These are phyloP conservation scores for Vishniacozyma victoriae DNA, from an alignment of 768 basidiomycete species.

Conservation along the genomic window DNA sequence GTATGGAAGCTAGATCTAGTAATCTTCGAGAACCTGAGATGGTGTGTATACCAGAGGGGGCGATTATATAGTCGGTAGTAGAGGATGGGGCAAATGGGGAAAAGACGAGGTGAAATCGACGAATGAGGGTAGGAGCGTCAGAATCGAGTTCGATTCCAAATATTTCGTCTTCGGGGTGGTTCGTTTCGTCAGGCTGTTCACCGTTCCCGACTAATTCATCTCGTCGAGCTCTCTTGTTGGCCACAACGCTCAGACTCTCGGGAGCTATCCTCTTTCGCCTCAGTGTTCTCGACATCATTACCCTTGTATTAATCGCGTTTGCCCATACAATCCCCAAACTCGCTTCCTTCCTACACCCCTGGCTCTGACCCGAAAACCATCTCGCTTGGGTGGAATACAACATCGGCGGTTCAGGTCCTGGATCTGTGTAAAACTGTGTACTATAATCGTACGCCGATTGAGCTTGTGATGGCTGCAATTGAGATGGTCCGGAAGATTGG, in stretches of 20 bases:
- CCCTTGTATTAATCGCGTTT: conserved; percentile 77
- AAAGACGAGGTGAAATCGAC: conserved; percentile 72
- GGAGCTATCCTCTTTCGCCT: conserved; percentile 57
- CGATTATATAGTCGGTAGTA: conserved; percentile 71
- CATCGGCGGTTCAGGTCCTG: conserved; percentile 43
- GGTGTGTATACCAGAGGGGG: conserved; percentile 55
- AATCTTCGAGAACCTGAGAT: conserved; percentile 14
- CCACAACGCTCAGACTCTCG: conserved; percentile 7
- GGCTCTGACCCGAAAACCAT: conserved; percentile 66
- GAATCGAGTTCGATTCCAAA: conserved; percentile 6
- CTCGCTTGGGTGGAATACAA: conserved; percentile 67
- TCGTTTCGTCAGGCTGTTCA: background rate
- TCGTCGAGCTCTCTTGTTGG: background rate
- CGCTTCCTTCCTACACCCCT: conserved; percentile 67
- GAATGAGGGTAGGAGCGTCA: conserved; percentile 53
- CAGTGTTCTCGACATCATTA: conserved; percentile 74
- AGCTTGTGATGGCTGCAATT: background rate
- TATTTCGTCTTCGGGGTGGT: background rate
- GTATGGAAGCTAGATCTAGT: conserved; percentile 7
- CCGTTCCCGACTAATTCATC: conserved; percentile 1
- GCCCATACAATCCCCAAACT: conserved; percentile 87
- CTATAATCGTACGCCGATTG: background rate
- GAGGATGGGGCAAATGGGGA: conserved; percentile 57
- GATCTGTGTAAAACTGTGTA: conserved; percentile 15
- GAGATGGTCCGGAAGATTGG: conserved; percentile 1